Evolutionary conservation across 768 basidiomycete genomes (phyloP), one percentile per base, ranked within the genome.

Genomic region (Agaricus subrufescens): DNA sequence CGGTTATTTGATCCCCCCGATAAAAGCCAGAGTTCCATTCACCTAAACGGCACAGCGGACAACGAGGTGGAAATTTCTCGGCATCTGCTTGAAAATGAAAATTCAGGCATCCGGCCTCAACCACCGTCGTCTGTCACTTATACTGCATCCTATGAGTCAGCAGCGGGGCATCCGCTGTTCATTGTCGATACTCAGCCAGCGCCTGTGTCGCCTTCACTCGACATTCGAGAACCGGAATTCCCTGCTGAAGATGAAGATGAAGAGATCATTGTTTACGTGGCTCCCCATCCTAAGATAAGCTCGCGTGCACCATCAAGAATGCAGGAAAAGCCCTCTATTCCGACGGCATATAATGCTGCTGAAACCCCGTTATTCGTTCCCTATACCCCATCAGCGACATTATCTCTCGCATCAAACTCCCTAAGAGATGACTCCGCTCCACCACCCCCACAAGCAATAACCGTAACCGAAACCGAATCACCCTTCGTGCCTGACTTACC

Each of bases 191-290:
- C 59, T 38, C 53, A 62, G 19, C 61, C 57, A 29, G 19, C 23
- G 11, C 64, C 58, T 10, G 46, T 69, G 2, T 50, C 59, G 9
- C 29, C 57, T 2, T 44, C 62, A 19, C 46, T 59, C 12, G 63
- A 58, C 0, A 44, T 45, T 23, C 63, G 53, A 45, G 15, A 6
- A 55, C 51, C 52, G 27, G 34, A 65, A 23, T 50, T 52, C 31
- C 46, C 59, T 10, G 54, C 56, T 11, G 75, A 74, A 29, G 83
- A 84, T 11, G 75, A 74, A 29, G 83, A 84, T 30, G 86, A 87
- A 19, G 89, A 91, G 54, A 65, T 80, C 3, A 90, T 91, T 53
- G 88, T 91, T 9, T 91, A 91, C 63, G 84, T 83, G 26, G 87
- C 88, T 0, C 89, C 89, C 0, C 80, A 87, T 63, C 89, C 88